Evolutionary conservation across 2,329 filamentous ascomycete genomes (phyloP).

Genomic region (Arthrobotrys entomopaga): DNA sequence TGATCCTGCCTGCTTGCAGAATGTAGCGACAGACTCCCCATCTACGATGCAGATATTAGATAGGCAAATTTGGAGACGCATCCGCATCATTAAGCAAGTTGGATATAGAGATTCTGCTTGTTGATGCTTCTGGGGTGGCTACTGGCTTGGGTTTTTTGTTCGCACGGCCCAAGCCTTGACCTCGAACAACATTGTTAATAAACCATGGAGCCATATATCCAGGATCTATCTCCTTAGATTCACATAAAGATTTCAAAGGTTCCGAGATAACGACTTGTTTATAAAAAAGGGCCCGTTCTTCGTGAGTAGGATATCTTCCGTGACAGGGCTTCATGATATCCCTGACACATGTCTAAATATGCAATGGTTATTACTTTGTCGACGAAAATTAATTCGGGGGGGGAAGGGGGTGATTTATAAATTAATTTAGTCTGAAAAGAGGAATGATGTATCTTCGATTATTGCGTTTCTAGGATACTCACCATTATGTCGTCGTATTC

Average conservation of each 20-base stretch:
- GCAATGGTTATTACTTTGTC: no score
- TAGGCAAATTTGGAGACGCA: not conserved
- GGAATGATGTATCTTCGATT: no score
- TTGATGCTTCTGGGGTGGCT: not conserved
- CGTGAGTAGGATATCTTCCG: not conserved
- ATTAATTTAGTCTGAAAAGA: no score
- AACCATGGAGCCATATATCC: not conserved
- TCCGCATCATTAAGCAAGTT: not conserved
- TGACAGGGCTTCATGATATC: not conserved
- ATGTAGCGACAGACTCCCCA: no score
- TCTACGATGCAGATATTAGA: no score
- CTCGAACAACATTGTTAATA: not conserved
- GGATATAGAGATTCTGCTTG: not conserved
- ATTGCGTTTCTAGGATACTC: no score
- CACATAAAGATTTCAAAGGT: not conserved
- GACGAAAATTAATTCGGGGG: no score
- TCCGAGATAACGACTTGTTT: not conserved
- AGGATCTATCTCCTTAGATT: not conserved
- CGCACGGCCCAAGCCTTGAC: not conserved
- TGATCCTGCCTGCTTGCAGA: no score
- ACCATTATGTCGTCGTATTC: no score
- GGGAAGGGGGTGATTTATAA: no score
- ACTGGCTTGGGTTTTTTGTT: not conserved
- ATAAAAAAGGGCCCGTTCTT: not conserved
- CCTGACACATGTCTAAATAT: no score